Base-by-base conservation (phyloP, 2,329 filamentous ascomycete species). In the Trichoderma pleuroti region DNA sequence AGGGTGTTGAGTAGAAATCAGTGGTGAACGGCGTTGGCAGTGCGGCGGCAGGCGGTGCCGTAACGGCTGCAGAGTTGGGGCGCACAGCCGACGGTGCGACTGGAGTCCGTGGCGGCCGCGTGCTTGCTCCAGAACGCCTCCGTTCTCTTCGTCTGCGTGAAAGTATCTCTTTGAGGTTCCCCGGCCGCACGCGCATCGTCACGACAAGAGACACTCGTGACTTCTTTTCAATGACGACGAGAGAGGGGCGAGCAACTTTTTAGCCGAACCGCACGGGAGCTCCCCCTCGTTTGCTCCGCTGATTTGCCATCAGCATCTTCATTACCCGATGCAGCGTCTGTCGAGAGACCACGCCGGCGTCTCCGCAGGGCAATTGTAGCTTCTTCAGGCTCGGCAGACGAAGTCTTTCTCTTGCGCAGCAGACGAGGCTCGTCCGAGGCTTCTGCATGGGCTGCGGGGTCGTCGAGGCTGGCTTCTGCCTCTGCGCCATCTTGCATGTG, bases 401-500 rank as follows among this genome's bases (percentile, higher is more conserved):
- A 93, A 21, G 93, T 91, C 80, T 95, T 97, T 68, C 94, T 89
- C 81, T 97, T 97, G 72, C 94, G 88, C 72, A 97, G 83, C 36
- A 92, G 88, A 67, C 93, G 90, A 10, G 93, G 90, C 59, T 91
- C 92, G 79, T 95, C 92, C 82, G 91, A 85, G 9, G 91, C 86
- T 76, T 93, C 91, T 72, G 92, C 91, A 67, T 92, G 88, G 68
- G 92, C 84, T 46, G 92, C 90, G 12, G 92, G 82, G 70, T 90
- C 90, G 74, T 92, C 92, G 80, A 94, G 94, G 32, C 93, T 88
- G 0, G 92, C 94, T 79, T 93, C 91, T 10, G 59, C 68, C 11
- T 69, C 67, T 32, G 65, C 72, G 24, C 61, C 59, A 9, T 59
- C 70, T 34, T 74, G 61, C 16, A 88, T 86, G 68, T 90, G 88